A percentile compares a stretch with the other conserved stretches of the same genome.
phyloP scores from a whole-genome alignment of 2,329 filamentous ascomycete genomes.

The Apiospora phragmitis region DNA sequence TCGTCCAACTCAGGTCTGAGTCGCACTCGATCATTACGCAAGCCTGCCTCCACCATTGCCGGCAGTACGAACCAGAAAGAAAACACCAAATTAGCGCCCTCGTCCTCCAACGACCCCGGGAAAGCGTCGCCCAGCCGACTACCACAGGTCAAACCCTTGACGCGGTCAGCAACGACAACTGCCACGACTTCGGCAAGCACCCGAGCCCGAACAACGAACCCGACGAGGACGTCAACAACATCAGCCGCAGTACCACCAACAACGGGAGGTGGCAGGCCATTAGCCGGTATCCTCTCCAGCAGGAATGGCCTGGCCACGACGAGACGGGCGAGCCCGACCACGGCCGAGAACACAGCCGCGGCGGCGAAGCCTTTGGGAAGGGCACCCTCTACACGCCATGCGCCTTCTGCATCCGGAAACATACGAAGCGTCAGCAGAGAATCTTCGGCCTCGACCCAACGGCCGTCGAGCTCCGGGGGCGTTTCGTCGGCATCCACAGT shows the following conservation, averaged over 20 bases:
- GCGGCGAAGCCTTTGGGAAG: slow-evolving; percentile 27
- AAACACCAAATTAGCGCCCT: slow-evolving; percentile 17
- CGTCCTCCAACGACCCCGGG: slow-evolving; percentile 26
- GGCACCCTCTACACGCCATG: slow-evolving; percentile 26
- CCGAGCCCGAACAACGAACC: neutral
- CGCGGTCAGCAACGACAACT: slow-evolving; percentile 32
- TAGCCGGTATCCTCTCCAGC: neutral
- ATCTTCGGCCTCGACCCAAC: slow-evolving; percentile 8
- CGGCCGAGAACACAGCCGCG: slow-evolving; percentile 15
- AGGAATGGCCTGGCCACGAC: slow-evolving; percentile 11
- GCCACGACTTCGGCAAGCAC: neutral
- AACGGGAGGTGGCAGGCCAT: slow-evolving; percentile 15
- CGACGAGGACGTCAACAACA: slow-evolving; percentile 2
- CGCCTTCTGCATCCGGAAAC: slow-evolving; percentile 10
- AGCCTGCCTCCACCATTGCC: slow-evolving; percentile 30
- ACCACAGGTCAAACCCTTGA: slow-evolving; percentile 44
- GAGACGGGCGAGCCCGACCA: slow-evolving; percentile 14
- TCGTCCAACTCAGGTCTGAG: slow-evolving; percentile 41
- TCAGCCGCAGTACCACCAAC: slow-evolving; percentile 12
- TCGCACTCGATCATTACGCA: slow-evolving; percentile 51
- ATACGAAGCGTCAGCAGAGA: slow-evolving; percentile 12
- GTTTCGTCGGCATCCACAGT: slow-evolving; percentile 21
- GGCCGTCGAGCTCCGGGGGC: slow-evolving; percentile 31
- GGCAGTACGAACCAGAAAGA: neutral
- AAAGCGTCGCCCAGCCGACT: slow-evolving; percentile 51